These are phyloP conservation scores for Diaporthe velutina DNA, from an alignment of 2,329 filamentous ascomycete species.

Conservation along the genomic window DNA sequence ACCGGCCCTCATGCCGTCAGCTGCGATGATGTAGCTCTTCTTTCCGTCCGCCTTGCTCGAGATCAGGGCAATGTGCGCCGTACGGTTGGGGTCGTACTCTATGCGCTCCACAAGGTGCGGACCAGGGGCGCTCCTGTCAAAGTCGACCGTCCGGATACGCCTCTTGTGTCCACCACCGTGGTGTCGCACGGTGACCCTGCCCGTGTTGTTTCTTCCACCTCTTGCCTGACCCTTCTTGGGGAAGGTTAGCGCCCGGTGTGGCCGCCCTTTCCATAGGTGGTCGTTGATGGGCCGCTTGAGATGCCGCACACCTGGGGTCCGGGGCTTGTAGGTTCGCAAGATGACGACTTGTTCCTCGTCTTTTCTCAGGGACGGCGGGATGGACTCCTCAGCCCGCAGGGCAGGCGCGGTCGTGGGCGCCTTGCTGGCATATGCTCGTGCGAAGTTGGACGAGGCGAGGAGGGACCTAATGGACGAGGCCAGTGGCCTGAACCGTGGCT, in stretches of 20 bases:
- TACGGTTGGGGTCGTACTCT: constrained; percentile 95
- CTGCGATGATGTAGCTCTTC: constrained; percentile 93
- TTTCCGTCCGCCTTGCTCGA: constrained; percentile 79
- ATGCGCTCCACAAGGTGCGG: constrained; percentile 92
- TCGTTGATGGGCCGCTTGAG: constrained; percentile 93
- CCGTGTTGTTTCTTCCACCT: constrained; percentile 91
- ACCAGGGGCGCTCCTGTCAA: constrained; percentile 81
- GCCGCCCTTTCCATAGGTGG: constrained; percentile 94
- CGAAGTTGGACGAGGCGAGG: constrained; percentile 38
- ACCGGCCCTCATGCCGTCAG: constrained; percentile 92
- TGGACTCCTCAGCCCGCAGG: constrained; percentile 16
- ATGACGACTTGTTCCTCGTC: constrained; percentile 55
- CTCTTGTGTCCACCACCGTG: constrained; percentile 92
- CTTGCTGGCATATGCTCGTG: constrained; percentile 41
- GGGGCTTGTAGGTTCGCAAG: constrained; percentile 90
- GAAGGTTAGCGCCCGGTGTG: constrained; percentile 85
- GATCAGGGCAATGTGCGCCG: constrained; percentile 90
- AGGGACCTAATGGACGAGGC: constrained; percentile 43
- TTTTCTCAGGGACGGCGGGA: constrained; percentile 33
- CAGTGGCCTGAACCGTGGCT: constrained; percentile 72
- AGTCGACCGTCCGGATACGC: constrained; percentile 93
- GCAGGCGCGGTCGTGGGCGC: constrained; percentile 42
- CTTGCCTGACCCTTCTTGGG: constrained; percentile 93
- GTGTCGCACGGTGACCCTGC: constrained; percentile 89
- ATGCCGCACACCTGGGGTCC: constrained; percentile 93